Conservation (phyloP, 2,329 filamentous ascomycete genomes). For the Colletotrichum chlorophyti region DNA sequence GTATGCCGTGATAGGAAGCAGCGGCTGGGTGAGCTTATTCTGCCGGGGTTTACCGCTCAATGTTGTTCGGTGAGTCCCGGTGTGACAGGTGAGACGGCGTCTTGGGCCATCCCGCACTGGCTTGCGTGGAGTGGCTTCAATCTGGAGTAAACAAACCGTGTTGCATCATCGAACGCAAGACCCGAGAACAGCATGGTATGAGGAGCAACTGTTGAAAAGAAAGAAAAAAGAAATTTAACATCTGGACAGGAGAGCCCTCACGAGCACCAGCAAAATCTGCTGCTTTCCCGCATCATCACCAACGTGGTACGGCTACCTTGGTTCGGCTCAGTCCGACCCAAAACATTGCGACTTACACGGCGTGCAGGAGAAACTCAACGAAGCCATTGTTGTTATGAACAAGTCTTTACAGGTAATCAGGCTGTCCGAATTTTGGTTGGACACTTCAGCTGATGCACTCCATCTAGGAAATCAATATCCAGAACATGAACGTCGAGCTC, state of each 20-base stretch:
- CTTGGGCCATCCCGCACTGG: neutral
- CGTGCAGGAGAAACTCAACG: slow-evolving; percentile 91
- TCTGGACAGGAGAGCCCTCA: slow-evolving; percentile 83
- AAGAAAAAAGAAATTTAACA: neutral
- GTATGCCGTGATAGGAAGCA: slow-evolving; percentile 1
- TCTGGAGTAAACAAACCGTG: slow-evolving; percentile 24
- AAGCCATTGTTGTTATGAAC: slow-evolving; percentile 91
- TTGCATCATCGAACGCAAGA: neutral
- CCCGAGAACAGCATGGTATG: slow-evolving; percentile 25
- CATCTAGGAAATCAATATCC: slow-evolving; percentile 89
- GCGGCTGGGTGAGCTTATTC: slow-evolving; percentile 19
- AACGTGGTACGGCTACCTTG: slow-evolving; percentile 77
- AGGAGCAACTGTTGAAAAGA: neutral
- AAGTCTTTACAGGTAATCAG: slow-evolving; percentile 78
- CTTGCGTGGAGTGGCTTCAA: neutral
- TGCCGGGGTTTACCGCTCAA: slow-evolving; percentile 24
- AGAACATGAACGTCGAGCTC: slow-evolving; percentile 98
- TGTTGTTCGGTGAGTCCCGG: slow-evolving; percentile 11
- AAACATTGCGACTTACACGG: slow-evolving; percentile 19
- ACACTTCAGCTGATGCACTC: neutral
- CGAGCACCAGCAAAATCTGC: slow-evolving; percentile 93
- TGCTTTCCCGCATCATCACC: slow-evolving; percentile 94
- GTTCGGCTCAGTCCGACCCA: neutral
- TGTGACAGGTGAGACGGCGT: slow-evolving; percentile 5
- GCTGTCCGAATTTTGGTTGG: neutral